Evolutionary conservation across 176 grass and related monocot species (phyloP).

Genomic region (Phoenix roebelenii): DNA sequence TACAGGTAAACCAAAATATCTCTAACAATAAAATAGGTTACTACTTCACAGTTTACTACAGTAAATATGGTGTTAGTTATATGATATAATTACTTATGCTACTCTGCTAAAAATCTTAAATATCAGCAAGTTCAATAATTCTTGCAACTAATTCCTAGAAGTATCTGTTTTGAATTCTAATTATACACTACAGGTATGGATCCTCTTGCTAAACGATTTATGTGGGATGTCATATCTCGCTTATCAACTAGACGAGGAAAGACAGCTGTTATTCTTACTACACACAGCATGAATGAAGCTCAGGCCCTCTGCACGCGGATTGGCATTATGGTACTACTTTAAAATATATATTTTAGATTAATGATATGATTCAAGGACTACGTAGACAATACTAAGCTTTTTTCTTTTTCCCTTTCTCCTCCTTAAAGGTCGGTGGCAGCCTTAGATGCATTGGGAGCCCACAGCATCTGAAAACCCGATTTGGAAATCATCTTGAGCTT

Average conservation of each 20-base stretch:
- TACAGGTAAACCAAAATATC: slow-evolving; percentile 25
- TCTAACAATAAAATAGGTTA: neutral
- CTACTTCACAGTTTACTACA: neutral
- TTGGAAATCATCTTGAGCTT: slow-evolving; percentile 45
- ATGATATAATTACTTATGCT: too few relatives aligned
- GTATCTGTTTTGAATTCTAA: neutral
- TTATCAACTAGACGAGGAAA: slow-evolving; percentile 42
- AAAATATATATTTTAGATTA: neutral
- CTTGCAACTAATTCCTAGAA: too few relatives aligned
- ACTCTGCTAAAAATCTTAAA: too few relatives aligned
- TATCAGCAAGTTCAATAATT: too few relatives aligned
- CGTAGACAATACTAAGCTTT: neutral
- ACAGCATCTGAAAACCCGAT: slow-evolving; percentile 44
- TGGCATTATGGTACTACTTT: slow-evolving; percentile 37
- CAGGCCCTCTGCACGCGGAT: slow-evolving; percentile 42
- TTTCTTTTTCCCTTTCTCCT: slow-evolving; percentile 3
- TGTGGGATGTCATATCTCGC: slow-evolving; percentile 49
- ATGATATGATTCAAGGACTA: too few relatives aligned
- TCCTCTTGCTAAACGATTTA: slow-evolving; percentile 46
- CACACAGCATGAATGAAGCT: slow-evolving; percentile 55
- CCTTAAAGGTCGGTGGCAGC: slow-evolving; percentile 23
- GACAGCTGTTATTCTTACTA: slow-evolving; percentile 41
- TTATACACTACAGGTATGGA: slow-evolving; percentile 31
- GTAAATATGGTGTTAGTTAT: too few relatives aligned
- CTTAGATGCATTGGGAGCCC: slow-evolving; percentile 41